phyloP scores from a whole-genome alignment of 2,329 filamentous ascomycete species.

The Mollisia scopiformis region DNA sequence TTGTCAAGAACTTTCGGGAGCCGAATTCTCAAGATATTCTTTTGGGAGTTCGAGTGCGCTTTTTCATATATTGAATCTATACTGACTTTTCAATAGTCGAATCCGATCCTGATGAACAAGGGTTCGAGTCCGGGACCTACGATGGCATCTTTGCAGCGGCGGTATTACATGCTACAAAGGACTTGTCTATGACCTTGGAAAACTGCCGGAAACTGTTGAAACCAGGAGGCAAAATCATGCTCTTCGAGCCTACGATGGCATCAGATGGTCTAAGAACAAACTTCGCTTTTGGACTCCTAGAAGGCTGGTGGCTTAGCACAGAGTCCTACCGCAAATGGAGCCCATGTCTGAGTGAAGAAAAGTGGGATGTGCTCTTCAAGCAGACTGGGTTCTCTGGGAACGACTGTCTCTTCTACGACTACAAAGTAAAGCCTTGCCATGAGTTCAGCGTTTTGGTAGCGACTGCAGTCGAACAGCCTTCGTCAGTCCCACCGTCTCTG shows the following conservation, averaged over 20 bases:
- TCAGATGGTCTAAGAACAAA: no score
- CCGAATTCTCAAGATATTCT: no score
- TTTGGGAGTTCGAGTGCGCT: no score
- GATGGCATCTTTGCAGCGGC: constrained; percentile 28
- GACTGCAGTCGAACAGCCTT: no score
- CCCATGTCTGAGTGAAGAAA: constrained; percentile 25
- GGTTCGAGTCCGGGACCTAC: constrained; percentile 18
- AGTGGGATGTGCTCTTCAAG: background rate
- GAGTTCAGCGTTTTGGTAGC: no score
- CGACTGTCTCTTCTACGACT: no score
- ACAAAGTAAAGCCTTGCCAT: no score
- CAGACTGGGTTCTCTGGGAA: constrained; percentile 30
- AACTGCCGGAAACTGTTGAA: constrained; percentile 34
- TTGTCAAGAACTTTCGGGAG: no score
- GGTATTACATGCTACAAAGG: constrained; percentile 24
- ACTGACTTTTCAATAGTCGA: no score
- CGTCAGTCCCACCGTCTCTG: no score
- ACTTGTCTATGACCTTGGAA: constrained; percentile 25
- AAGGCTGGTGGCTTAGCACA: constrained; percentile 42
- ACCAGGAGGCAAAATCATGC: constrained; percentile 32
- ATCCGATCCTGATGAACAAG: constrained; percentile 17
- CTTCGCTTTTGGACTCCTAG: constrained; percentile 34
- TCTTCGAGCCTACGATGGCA: constrained; percentile 26
- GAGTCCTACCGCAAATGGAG: constrained; percentile 30
- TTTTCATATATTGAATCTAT: no score